Evolutionary conservation across 352 stramenopile genomes (phyloP).

Genomic region (Thraustotheca clavata): DNA sequence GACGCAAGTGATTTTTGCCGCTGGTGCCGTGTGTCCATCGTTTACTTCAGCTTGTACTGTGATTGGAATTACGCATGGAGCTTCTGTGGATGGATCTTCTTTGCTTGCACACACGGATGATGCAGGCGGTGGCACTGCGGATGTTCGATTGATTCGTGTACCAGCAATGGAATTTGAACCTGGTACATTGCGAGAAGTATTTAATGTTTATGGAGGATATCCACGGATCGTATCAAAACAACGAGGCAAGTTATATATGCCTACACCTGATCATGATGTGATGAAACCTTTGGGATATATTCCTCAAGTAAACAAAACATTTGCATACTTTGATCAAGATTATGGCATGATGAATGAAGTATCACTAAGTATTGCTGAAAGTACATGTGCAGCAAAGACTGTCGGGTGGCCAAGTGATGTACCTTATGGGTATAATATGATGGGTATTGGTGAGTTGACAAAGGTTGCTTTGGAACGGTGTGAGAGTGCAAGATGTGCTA

Average conservation of each 20-base stretch:
- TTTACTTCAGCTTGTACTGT: slow-evolving; percentile 74
- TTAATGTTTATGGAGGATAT: slow-evolving; percentile 40
- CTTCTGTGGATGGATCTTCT: slow-evolving; percentile 72
- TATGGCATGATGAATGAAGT: slow-evolving; percentile 95
- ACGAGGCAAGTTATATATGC: slow-evolving; percentile 58
- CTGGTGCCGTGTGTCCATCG: neutral
- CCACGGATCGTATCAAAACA: slow-evolving; percentile 62
- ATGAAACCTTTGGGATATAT: slow-evolving; percentile 70
- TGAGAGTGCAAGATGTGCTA: slow-evolving; percentile 63
- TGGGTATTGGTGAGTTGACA: slow-evolving; percentile 86
- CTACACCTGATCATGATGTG: slow-evolving; percentile 28
- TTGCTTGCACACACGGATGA: slow-evolving; percentile 87
- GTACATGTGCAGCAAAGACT: slow-evolving; percentile 84
- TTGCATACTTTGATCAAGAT: slow-evolving; percentile 90
- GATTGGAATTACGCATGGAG: slow-evolving; percentile 72
- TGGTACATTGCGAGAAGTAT: slow-evolving; percentile 36
- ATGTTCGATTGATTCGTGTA: slow-evolving; percentile 87
- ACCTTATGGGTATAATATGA: slow-evolving; percentile 71
- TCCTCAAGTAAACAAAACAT: slow-evolving; percentile 87
- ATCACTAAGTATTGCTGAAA: slow-evolving; percentile 91
- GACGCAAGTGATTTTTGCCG: neutral
- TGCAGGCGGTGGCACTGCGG: slow-evolving; percentile 60
- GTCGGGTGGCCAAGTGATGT: slow-evolving; percentile 57
- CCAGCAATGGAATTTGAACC: slow-evolving; percentile 60
- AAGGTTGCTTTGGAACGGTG: slow-evolving; percentile 88